Evolutionary conservation across 176 grass and related monocot genomes (phyloP), one percentile per base, ranked within the genome.

Genomic region (Aegilops speltoides): DNA sequence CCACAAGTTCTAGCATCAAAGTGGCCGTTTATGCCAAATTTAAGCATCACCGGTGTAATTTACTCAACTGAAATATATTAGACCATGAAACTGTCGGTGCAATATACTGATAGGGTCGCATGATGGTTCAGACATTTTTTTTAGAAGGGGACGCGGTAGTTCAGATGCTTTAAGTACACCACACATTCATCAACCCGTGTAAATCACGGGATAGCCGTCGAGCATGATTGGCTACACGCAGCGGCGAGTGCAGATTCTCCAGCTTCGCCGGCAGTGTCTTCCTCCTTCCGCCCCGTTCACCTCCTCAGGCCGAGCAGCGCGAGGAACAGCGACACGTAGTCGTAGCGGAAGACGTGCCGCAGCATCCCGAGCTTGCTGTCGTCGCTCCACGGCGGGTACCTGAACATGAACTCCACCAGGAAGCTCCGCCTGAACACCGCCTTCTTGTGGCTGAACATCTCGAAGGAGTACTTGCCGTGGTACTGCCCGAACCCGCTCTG

Each of bases 391-490:
- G 96, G 93, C 7, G 96, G 96, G 86, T 98, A 94, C 32, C 96
- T 88, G 68, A 91, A 93, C 25, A 76, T 59, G 70, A 90, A 84
- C 19, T 98, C 96, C 5, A 77, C 0, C 23, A 88, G 80, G 71
- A 89, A 85, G 83, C 90, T 90, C 29, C 96, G 83, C 45, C 81
- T 89, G 25, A 96, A 22, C 80, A 98, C 91, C 3, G 93, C 60
- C 89, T 98, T 98, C 90, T 84, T 91, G 83, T 98, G 90, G 59
- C 91, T 95, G 78, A 98, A 98, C 72, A 93, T 41, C 45, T 98
- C 96, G 33, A 98, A 98, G 2, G 96, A 88, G 87, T 88, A 96
- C 88, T 94, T 96, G 78, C 96, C 96, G 19, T 98, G 96, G 80
- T 98, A 98, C 70, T 90, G 91, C 8, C 91, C 96, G 33, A 90